phyloP scores from a whole-genome alignment of 805 yeast genomes.

The Yamadazyma phyllophila region DNA sequence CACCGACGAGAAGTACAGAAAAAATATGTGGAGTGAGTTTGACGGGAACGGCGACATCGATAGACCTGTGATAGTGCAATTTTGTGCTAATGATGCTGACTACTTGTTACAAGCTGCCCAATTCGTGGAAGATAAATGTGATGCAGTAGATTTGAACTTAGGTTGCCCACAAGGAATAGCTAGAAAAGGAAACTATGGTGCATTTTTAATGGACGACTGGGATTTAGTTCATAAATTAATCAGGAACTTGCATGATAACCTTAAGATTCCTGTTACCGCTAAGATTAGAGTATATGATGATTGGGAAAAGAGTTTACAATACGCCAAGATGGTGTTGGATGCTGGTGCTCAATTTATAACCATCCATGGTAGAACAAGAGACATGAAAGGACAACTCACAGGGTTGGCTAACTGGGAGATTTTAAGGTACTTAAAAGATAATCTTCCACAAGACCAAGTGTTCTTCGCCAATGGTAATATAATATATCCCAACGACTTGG shows the following conservation, averaged over 20 bases:
- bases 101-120: conserved; percentile 77
- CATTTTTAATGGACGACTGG: conserved; percentile 98
- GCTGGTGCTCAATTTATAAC: conserved; percentile 97
- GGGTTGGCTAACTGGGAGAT: conserved; percentile 94
- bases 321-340: conserved; percentile 81
- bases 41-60: conserved; percentile 75
- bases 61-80: conserved; percentile 89
- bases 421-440: conserved; percentile 70
- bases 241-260: conserved; percentile 65
- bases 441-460: conserved; percentile 75
- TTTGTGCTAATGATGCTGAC: conserved; percentile 95
- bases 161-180: conserved; percentile 99
- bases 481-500: conserved; percentile 82
- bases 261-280: conserved; percentile 89
- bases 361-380: conserved; percentile 93
- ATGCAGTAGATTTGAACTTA: conserved; percentile 91
- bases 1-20: conserved; percentile 75
- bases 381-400: conserved; percentile 95
- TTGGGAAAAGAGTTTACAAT: conserved; percentile 75
- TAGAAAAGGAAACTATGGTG: conserved; percentile 88
- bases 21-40: conserved; percentile 61
- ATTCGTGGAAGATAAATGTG: conserved; percentile 77
- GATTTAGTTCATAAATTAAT: conserved; percentile 71
- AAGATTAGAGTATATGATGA: conserved; percentile 89
- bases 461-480: conserved; percentile 94